phyloP scores from a whole-genome alignment of 2,329 filamentous ascomycete species.

The Penicillium janthinellum region DNA sequence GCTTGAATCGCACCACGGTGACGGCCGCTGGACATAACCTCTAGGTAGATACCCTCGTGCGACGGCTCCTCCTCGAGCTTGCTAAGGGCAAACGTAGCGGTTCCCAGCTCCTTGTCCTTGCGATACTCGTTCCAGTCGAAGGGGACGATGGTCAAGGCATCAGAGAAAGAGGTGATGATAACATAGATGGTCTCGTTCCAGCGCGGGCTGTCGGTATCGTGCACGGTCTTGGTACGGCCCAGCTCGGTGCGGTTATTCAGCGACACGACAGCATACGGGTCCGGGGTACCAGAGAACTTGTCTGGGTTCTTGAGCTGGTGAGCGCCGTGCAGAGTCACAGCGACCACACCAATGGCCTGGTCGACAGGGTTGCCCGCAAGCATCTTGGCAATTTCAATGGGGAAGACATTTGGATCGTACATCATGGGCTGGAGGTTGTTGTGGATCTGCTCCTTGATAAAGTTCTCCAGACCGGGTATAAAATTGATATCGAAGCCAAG shows the following conservation, averaged over 20 bases:
- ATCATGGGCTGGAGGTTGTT: conserved; percentile 94
- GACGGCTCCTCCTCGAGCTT: conserved; percentile 74
- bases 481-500: conserved; percentile 99
- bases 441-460: conserved; percentile 96
- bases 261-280: conserved; percentile 84
- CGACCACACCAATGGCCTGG: conserved; percentile 91
- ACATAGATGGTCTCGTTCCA: conserved; percentile 98
- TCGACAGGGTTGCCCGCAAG: conserved; percentile 90
- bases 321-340: conserved; percentile 86
- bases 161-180: conserved; percentile 87
- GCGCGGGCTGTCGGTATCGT: conserved; percentile 80
- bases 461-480: conserved; percentile 87
- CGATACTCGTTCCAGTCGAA: conserved; percentile 95
- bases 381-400: conserved; percentile 98
- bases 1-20: conserved; percentile 75
- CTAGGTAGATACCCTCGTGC: conserved; percentile 81
- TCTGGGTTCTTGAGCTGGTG: conserved; percentile 93
- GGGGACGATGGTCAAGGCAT: conserved; percentile 79
- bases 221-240: conserved; percentile 83
- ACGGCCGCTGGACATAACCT: conserved; percentile 82
- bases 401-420: conserved; percentile 97
- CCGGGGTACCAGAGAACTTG: conserved; percentile 86
- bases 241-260: conserved; percentile 81
- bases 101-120: conserved; percentile 93
- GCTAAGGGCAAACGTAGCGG: conserved; percentile 82